Percentiles rank a stretch among this genome's conserved stretches.
Conservation (phyloP, 2,329 filamentous ascomycete genomes). For the Fusarium oxysporum region DNA sequence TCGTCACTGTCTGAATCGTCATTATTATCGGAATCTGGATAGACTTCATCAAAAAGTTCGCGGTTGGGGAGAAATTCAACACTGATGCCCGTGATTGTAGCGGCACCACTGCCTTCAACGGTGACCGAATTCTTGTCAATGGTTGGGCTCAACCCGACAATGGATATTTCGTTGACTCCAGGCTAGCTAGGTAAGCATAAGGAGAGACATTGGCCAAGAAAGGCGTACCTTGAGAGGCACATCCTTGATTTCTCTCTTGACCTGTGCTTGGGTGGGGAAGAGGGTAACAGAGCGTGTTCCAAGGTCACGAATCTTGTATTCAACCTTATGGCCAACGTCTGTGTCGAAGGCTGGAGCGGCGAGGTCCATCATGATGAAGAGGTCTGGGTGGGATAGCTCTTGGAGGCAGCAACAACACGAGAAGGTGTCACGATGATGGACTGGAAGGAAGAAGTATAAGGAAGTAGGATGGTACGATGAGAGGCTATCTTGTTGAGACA, state of each 20-base stretch:
- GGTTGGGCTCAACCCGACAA: conserved; percentile 66
- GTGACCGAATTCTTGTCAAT: conserved; percentile 70
- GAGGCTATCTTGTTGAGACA: neutral
- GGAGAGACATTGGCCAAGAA: neutral
- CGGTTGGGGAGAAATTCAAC: conserved; percentile 68
- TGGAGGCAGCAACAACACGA: neutral
- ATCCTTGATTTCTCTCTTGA: conserved; percentile 69
- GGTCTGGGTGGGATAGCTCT: neutral
- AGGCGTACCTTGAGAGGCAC: conserved; percentile 51
- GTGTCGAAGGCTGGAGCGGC: conserved; percentile 42
- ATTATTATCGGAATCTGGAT: conserved; percentile 58
- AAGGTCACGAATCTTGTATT: conserved; percentile 68
- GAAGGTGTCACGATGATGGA: neutral
- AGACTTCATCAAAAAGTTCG: conserved; percentile 65
- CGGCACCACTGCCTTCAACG: conserved; percentile 67
- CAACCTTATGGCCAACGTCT: conserved; percentile 56
- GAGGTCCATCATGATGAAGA: neutral
- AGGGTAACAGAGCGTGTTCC: conserved; percentile 71
- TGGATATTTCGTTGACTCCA: conserved; percentile 68
- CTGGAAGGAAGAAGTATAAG: neutral
- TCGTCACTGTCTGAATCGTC: conserved; percentile 48
- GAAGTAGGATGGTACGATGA: neutral
- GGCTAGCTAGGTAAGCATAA: conserved; percentile 50
- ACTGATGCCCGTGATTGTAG: conserved; percentile 70
- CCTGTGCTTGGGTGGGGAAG: conserved; percentile 70